Evolutionary conservation across 305 asterid species (phyloP).

Genomic region (Euphrasia arctica): DNA sequence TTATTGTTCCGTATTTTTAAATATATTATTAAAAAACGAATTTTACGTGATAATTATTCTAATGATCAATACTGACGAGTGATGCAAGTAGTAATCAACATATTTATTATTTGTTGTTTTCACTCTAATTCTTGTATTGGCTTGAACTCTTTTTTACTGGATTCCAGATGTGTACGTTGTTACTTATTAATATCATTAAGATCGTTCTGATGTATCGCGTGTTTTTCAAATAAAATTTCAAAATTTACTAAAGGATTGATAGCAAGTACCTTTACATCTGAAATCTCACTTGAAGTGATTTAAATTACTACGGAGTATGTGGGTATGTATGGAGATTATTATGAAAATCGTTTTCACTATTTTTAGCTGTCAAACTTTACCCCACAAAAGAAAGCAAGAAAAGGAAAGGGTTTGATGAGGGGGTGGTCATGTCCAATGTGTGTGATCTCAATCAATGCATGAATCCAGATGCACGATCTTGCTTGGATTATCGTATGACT

Average conservation of each 20-base stretch:
- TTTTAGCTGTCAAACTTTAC: not conserved
- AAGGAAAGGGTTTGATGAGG: not conserved
- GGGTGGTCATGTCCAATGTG: not conserved
- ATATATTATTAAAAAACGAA: too few species aligned
- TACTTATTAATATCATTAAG: too few species aligned
- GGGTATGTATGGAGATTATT: not conserved
- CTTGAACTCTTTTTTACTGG: too few species aligned
- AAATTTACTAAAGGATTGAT: not conserved
- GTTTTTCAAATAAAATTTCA: not conserved
- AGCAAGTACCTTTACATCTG: not conserved
- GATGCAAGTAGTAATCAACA: too few species aligned
- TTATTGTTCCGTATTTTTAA: too few species aligned
- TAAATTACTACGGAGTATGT: not conserved
- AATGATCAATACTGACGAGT: too few species aligned
- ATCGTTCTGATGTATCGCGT: not conserved
- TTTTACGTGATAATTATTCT: too few species aligned
- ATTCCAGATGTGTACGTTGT: too few species aligned
- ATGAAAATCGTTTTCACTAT: conserved; percentile 5
- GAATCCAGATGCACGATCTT: not conserved
- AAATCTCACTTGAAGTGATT: not conserved
- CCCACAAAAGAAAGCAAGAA: not conserved
- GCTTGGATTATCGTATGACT: not conserved
- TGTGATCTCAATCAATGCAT: conserved; percentile 19
- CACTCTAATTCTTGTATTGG: too few species aligned
- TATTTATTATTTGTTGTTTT: too few species aligned